Conservation (phyloP, 140 eudicot species). For the Flaveria floridana region DNA sequence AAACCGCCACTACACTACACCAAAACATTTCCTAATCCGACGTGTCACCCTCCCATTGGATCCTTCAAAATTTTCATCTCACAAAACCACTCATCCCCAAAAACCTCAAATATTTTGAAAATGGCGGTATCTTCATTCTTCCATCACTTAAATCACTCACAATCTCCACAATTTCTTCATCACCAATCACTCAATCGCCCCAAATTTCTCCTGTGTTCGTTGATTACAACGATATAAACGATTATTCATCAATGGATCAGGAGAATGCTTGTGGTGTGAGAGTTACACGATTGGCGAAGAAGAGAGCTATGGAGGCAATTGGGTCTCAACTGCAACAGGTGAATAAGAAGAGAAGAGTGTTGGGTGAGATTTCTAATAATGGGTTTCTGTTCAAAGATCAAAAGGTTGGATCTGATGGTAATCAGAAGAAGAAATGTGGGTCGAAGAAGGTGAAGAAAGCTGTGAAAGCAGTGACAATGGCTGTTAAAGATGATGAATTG, state of each 20-base stretch:
- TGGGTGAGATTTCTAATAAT: constrained; percentile 29
- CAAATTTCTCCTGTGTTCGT: constrained; percentile 27
- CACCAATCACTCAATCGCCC: constrained; percentile 10
- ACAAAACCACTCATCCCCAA: constrained; percentile 17
- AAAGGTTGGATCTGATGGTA: too few relatives aligned
- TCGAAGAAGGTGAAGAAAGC: constrained; percentile 25
- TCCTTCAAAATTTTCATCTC: constrained; percentile 23
- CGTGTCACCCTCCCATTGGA: constrained; percentile 28
- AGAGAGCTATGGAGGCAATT: constrained; percentile 49
- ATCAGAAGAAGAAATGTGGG: constrained; percentile 10
- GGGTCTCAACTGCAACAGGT: constrained; percentile 30
- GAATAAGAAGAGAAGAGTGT: constrained; percentile 31
- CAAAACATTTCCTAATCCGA: constrained; percentile 7
- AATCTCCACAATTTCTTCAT: constrained; percentile 3
- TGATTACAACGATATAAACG: not conserved
- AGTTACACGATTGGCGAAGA: constrained; percentile 38
- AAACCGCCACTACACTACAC: constrained; percentile 19
- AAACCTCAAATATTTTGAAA: constrained; percentile 31
- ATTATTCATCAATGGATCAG: constrained; percentile 40
- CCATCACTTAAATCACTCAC: constrained; percentile 13
- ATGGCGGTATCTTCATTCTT: constrained; percentile 39
- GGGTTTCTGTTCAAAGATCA: not conserved
- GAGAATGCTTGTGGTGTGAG: constrained; percentile 36
- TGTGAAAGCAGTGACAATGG: not conserved
- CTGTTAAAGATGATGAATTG: constrained; percentile 6